phyloP scores from a whole-genome alignment of 1,284 basidiomycete species.

The Trichosporon faecale region DNA sequence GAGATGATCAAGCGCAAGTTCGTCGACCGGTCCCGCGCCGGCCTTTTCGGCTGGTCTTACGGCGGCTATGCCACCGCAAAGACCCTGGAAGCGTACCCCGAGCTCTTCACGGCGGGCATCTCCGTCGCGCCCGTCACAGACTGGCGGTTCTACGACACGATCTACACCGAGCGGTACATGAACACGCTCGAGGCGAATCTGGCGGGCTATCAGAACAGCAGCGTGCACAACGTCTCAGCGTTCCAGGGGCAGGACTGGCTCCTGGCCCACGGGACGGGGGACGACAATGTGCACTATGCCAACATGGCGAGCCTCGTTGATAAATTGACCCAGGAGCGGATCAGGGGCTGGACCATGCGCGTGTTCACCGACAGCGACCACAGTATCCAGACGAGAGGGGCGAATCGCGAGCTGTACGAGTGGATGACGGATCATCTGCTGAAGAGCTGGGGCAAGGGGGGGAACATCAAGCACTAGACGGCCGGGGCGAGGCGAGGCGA shows the following conservation, averaged over 20 bases:
- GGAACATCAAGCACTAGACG: conserved; percentile 47
- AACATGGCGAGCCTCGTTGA: conserved; percentile 89
- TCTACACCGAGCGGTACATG: conserved; percentile 91
- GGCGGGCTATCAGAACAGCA: conserved; percentile 76
- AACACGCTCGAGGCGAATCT: conserved; percentile 72
- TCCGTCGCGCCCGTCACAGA: conserved; percentile 63
- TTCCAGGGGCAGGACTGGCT: conserved; percentile 73
- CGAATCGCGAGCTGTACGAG: conserved; percentile 78
- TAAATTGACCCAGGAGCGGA: conserved; percentile 74
- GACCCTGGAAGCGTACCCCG: conserved; percentile 78
- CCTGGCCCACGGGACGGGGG: conserved; percentile 86
- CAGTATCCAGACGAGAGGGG: conserved; percentile 67
- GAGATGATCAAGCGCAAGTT: conserved; percentile 52
- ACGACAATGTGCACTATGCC: conserved; percentile 89
- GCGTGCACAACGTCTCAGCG: conserved; percentile 77
- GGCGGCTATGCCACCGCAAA: conserved; percentile 92
- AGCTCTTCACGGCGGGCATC: conserved; percentile 77
- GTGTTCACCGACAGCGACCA: conserved; percentile 99
- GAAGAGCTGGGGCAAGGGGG: conserved; percentile 88
- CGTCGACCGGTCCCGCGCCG: conserved; percentile 66
- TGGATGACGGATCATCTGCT: conserved; percentile 77
- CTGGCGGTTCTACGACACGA: conserved; percentile 71
- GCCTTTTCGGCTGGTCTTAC: conserved; percentile 95
- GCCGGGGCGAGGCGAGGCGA: background rate
- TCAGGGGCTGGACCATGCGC: conserved; percentile 80